Conservation (phyloP, 805 yeast genomes). For the Saturnispora mendoncae region DNA sequence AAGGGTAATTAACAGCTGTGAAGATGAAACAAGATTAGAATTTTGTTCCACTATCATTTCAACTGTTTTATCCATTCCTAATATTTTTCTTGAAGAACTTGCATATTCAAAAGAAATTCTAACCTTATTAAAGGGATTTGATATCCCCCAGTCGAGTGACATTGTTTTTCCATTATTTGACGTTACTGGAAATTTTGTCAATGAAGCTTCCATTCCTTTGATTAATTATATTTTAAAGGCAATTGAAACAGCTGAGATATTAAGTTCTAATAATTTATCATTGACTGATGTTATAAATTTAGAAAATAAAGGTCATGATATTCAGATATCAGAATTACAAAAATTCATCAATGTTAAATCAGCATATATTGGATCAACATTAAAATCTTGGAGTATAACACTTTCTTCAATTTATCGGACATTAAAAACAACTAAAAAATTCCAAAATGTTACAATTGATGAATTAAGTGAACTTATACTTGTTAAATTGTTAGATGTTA, state of each 20-base stretch:
- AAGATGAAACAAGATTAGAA: neutral
- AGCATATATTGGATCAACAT: slow-evolving; percentile 11
- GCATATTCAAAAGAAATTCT: too few species aligned
- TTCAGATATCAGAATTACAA: slow-evolving; percentile 21
- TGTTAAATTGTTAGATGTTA: slow-evolving; percentile 17
- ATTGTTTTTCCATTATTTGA: slow-evolving; percentile 14
- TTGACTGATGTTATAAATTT: slow-evolving; percentile 20
- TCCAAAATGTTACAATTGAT: slow-evolving; percentile 18
- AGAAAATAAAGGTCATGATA: slow-evolving; percentile 12
- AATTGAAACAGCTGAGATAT: slow-evolving; percentile 25
- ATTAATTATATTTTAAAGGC: slow-evolving; percentile 15
- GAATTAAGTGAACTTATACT: slow-evolving; percentile 21
- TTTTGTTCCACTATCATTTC: too few species aligned
- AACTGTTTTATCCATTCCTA: too few species aligned
- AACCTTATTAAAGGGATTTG: slow-evolving; percentile 14
- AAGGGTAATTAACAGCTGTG: slow-evolving; percentile 5
- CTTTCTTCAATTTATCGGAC: slow-evolving; percentile 26
- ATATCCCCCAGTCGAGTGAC: neutral
- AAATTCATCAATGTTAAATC: slow-evolving; percentile 24
- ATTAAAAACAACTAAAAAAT: slow-evolving; percentile 20
- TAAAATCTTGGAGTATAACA: slow-evolving; percentile 20
- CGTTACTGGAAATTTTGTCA: slow-evolving; percentile 6
- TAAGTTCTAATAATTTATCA: slow-evolving; percentile 22
- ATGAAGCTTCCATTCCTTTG: slow-evolving; percentile 14
- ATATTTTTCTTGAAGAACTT: too few species aligned